Base-by-base conservation (phyloP, 208 protist genomes). In the Angomonas ambiguus region DNA sequence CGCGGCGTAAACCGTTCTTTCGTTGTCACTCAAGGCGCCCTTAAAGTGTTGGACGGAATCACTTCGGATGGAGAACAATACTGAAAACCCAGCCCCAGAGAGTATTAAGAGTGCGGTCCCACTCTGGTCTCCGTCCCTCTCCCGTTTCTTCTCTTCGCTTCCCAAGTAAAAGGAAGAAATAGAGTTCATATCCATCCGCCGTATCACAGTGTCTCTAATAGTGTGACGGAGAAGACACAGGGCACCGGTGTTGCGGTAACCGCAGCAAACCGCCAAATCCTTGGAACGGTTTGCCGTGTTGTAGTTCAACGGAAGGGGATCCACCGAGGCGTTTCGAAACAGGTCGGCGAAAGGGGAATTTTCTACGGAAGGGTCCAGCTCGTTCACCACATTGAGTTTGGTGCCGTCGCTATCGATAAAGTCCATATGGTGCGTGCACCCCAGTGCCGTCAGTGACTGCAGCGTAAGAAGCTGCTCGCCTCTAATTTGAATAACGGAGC, bases 21-120 rank as follows among this genome's bases (percentile, higher is more conserved):
- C 59, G 0, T 56, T 63, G 33, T 76, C 63, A 49, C 71, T 60
- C 27, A 96, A 77, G 28, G 80, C 81, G 8, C 76, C 76, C 8
- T 81, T 71, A 25, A 92, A 80, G 53, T 93, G 90, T 64, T 93
- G 83, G 28, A 95, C 65, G 10, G 76, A 81, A 53, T 88, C 79
- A 8, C 78, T 82, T 32, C 80, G 73, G 2, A 95, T 80, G 4
- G 76, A 60, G 57, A 93, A 91, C 10, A 88, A 69, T 51, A 95
- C 80, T 0, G 90, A 91, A 67, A 93, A 93, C 42, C 73, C 72
- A 11, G 63, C 56, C 24, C 87, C 90, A 32, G 79, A 86, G 35
- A 95, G 82, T 35, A 95, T 41, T 3, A 95, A 68, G 22, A 83
- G 77, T 2, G 3, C 51, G 38, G 10, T 24, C 16, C 0, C 4